These are phyloP conservation scores for Mycena venus DNA, from an alignment of 768 basidiomycete genomes.

Conservation along the genomic window DNA sequence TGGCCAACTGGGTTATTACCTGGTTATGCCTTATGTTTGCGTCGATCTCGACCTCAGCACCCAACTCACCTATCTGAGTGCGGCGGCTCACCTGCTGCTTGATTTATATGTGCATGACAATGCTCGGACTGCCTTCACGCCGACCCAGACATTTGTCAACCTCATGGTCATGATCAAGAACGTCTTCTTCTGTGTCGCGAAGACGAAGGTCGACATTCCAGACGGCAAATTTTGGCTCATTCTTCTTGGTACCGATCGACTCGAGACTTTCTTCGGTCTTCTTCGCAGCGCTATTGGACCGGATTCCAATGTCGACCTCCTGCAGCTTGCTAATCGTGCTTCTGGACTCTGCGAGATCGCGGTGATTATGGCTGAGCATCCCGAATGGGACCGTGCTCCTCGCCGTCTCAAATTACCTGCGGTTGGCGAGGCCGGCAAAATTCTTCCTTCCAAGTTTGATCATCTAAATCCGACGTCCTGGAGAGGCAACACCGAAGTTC, in stretches of 20 bases:
- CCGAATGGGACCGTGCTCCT: conserved; percentile 53
- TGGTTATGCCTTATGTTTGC: conserved; percentile 28
- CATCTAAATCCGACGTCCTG: conserved; percentile 52
- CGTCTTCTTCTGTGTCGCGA: conserved; percentile 52
- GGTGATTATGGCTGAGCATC: conserved; percentile 50
- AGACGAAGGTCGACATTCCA: conserved; percentile 48
- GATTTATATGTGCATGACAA: conserved; percentile 27
- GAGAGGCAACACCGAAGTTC: conserved; percentile 46
- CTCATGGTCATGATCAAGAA: conserved; percentile 55
- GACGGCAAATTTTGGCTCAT: conserved; percentile 49
- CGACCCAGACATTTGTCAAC: conserved; percentile 42
- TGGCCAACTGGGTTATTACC: conserved; percentile 37
- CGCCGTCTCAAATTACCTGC: conserved; percentile 48
- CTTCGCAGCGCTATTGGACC: conserved; percentile 51
- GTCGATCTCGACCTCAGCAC: background rate
- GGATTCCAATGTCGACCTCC: conserved; percentile 44
- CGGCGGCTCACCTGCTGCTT: background rate
- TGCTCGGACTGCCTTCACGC: conserved; percentile 27
- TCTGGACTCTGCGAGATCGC: conserved; percentile 48
- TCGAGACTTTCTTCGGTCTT: conserved; percentile 52
- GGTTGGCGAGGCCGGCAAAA: conserved; percentile 37
- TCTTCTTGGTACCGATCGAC: conserved; percentile 52
- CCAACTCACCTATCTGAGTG: background rate
- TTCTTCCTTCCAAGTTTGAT: conserved; percentile 41
- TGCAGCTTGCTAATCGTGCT: conserved; percentile 41